Evolutionary conservation across 2,329 filamentous ascomycete species (phyloP), one percentile per base, ranked within the genome.

Genomic region (Didymella arachidicola): DNA sequence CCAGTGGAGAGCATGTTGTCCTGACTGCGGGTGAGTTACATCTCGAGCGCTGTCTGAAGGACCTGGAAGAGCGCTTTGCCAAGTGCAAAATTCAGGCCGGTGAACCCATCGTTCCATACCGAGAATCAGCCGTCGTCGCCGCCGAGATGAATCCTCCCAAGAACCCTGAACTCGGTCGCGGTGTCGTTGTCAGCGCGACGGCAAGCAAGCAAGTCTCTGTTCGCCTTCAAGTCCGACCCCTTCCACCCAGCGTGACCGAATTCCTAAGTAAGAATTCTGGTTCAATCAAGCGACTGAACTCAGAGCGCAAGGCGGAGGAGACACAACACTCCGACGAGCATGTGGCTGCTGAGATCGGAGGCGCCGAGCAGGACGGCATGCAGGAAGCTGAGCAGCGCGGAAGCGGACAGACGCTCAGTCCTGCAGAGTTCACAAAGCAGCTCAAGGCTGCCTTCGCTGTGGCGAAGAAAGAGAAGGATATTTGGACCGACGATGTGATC

Each of bases 1-100:
- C 89, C 56, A 97, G 89, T 66, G 95, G 95, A 56, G 95, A 99
- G 78, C 95, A 99, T 76, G 95, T 99, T 41, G 87, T 99, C 22
- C 79, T 97, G 36, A 98, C 95, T 0, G 95, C 95, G 6, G 95
- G 95, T 53, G 95, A 99, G 77, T 75, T 99, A 65, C 95, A 99
- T 79, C 83, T 99, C 3, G 95, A 99, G 78, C 84, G 95, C 56
- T 99, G 95, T 74, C 78, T 99, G 59, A 97, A 95, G 52, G 95
- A 99, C 80, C 82, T 99, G 26, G 86, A 92, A 61, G 95, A 99
- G 73, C 85, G 95, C 5, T 99, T 97, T 73, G 94, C 95, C 6
- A 89, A 87, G 63, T 98, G 96, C 73, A 94, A 98, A 66, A 93
- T 99, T 51, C 94, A 98, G 72, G 92, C 92, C 27, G 93, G 95